Evolutionary conservation across 441 rosid genomes (phyloP).

Genomic region (Aquilaria agallochum): DNA sequence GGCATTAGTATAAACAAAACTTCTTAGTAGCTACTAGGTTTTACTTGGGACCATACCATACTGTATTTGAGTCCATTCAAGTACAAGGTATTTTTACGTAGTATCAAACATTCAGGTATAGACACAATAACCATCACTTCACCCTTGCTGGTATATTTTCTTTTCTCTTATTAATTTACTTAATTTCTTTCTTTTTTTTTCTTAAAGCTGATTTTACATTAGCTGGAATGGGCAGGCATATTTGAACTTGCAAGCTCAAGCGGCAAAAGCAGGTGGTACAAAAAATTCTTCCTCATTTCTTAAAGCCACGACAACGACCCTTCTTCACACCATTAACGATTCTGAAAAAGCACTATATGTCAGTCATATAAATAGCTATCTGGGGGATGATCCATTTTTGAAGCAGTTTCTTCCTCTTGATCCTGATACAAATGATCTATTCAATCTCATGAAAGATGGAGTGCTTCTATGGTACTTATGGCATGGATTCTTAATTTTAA

Average conservation of each 20-base stretch:
- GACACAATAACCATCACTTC: no score
- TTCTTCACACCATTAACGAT: conserved; percentile 57
- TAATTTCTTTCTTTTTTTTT: neutral
- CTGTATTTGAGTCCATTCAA: no score
- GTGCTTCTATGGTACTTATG: conserved; percentile 63
- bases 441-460: conserved; percentile 67
- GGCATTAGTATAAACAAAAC: neutral
- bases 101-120: no score
- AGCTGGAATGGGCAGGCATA: conserved; percentile 36
- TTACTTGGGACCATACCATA: no score
- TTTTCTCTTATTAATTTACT: neutral
- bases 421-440: conserved; percentile 54
- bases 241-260: conserved; percentile 47
- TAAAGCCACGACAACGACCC: conserved; percentile 50
- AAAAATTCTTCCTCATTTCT: conserved; percentile 58
- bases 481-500: conserved; percentile 2
- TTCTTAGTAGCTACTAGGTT: neutral
- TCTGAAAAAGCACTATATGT: conserved; percentile 71
- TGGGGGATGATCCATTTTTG: conserved; percentile 61
- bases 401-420: conserved; percentile 71
- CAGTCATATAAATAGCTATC: conserved; percentile 64
- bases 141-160: no score
- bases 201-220: conserved; percentile 7
- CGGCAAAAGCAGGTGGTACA: conserved; percentile 44
- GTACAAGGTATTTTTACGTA: no score